Percentiles rank a stretch among this genome's conserved stretches.
Conservation (phyloP, 169 alveolate species). For the Plasmodium falciparum region DNA sequence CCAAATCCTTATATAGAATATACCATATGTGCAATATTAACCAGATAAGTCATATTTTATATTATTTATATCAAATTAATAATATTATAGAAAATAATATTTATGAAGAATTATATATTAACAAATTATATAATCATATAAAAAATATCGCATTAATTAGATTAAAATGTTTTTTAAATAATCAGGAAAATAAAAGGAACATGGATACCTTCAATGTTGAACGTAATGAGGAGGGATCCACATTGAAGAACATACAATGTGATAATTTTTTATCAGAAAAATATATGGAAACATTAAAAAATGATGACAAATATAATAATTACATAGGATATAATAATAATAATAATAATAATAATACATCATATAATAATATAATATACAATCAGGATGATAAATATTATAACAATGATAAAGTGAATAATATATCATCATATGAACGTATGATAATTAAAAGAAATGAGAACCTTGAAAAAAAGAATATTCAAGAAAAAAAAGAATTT, state of each 20-base stretch:
- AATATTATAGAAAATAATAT: constrained; percentile 31
- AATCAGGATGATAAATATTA: background rate
- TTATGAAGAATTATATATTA: constrained; percentile 43
- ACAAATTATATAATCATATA: constrained; percentile 27
- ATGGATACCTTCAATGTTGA: background rate
- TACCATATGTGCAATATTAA: constrained; percentile 18
- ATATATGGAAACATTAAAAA: background rate
- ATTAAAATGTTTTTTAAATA: constrained; percentile 16
- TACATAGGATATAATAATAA: background rate
- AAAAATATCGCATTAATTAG: constrained; percentile 23
- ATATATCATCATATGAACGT: background rate
- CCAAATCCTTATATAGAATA: constrained; percentile 17
- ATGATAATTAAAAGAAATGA: background rate
- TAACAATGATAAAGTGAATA: background rate
- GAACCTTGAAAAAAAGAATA: background rate
- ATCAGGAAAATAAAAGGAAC: background rate
- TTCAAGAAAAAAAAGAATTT: background rate
- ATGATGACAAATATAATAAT: background rate
- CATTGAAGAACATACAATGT: background rate
- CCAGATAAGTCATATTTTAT: constrained; percentile 15
- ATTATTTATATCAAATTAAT: constrained; percentile 52
- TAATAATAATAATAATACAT: background rate
- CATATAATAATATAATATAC: background rate
- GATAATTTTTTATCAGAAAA: background rate
- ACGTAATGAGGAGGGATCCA: background rate